Base-by-base conservation (phyloP, 805 yeast species). In the Kuraishia molischiana region DNA sequence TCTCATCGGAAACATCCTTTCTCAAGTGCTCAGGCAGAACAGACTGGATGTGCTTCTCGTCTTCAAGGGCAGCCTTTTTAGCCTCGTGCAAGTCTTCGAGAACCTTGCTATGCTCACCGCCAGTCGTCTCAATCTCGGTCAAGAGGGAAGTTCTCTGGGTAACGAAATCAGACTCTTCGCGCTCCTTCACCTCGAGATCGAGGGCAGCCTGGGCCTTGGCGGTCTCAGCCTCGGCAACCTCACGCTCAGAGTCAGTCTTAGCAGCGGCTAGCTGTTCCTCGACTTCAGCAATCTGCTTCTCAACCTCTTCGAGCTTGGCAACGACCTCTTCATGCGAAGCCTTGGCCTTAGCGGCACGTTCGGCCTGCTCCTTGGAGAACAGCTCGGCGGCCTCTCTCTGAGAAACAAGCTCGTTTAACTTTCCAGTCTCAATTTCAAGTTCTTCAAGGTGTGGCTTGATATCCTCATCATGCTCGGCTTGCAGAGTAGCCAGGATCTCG, bases 381-480 rank as follows among this genome's bases (percentile, higher is more conserved):
- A 66, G 71, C 40, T 65, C 64, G 15, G 63, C 53, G 44, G 66
- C 73, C 35, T 61, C 62, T 51, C 72, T 71, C 42, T 72, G 68
- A 39, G 67, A 59, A 31, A 69, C 66, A 46, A 77, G 61, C n/a
- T 67, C 69, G 35, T 61, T 58, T 50, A 77, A 63, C 43, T 69
- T 67, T 19, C 58, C 60, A 26, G 66, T 64, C 57, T 77, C 83
- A 22, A 48, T 48, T 42, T 62, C 65, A 48, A 74, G 61, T 47
- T 71, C 77, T 28, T 65, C 75, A 47, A 74, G 62, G 17, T 68
- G 54, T 35, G 85, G 85, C 36, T 70, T 67, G 45, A 76, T 53
- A 35, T 66, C 67, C 40, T 61, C 73, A 47, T 74, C 79, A 46
- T 67, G 66, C 47, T 70, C 79, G 11, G 62, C 59, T 51, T 75